phyloP scores from a whole-genome alignment of 768 basidiomycete species.

The Rubroboletus satanas region DNA sequence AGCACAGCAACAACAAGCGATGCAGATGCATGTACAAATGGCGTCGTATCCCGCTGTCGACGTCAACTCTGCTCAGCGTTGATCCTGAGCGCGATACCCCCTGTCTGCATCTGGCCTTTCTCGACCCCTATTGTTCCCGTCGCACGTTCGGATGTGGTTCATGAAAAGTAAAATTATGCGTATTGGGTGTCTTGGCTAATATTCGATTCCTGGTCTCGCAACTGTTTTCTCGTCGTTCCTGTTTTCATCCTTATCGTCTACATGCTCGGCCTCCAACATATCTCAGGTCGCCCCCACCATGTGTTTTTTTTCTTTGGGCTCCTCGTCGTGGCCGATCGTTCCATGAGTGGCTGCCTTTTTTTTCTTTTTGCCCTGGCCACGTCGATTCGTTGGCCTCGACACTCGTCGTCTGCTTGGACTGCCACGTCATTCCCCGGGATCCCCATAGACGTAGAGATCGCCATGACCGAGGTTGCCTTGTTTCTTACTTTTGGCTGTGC shows the following conservation, averaged over 20 bases:
- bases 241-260: conserved; percentile 9
- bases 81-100: conserved; percentile 19
- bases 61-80: conserved; percentile 11
- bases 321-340: conserved; percentile 8
- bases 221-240: conserved; percentile 7
- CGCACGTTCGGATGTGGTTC: neutral
- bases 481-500: neutral
- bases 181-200: conserved; percentile 34
- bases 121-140: neutral
- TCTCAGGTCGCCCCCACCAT: conserved; percentile 25
- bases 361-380: neutral
- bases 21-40: conserved; percentile 30
- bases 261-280: conserved; percentile 32
- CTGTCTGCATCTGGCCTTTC: neutral
- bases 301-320: neutral
- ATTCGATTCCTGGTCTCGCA: conserved; percentile 10
- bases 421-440: conserved; percentile 11
- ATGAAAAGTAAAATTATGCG: conserved; percentile 36
- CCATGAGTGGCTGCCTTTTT: neutral
- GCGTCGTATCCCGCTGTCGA: conserved; percentile 20
- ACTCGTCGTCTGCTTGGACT: conserved; percentile 6
- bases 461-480: conserved; percentile 3
- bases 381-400: neutral
- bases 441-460: conserved; percentile 19
- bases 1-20: conserved; percentile 31